Evolutionary conservation across 2,329 filamentous ascomycete species (phyloP), one percentile per base, ranked within the genome.

Genomic region (Pleomassaria siparia): DNA sequence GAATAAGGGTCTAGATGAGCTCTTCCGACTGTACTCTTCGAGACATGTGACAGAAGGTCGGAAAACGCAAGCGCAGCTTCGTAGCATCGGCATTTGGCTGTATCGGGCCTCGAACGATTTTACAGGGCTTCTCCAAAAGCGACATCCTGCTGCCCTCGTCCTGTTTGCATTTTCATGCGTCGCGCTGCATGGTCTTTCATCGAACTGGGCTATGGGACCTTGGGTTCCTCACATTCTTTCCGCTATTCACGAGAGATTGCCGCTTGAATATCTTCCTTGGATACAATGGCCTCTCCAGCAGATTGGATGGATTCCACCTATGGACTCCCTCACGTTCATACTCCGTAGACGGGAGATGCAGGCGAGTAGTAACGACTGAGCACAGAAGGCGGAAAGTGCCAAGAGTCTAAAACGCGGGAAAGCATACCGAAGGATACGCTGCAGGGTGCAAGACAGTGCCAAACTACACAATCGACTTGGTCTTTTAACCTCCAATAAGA

Each of bases 211-310:
- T 25, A 43, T 49, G 37, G 16, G 47, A 2, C 24, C 15, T 9
- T 51, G 46, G 49, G 15, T 43, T 20, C 37, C 47, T 13, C 49
- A 51, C 22, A 30, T 49, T n/a, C 33, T 51, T 39, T 16, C 37
- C 11, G 45, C 46, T 2, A 43, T 45, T 6, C 22, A 21, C 10
- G 25, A 30, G 2, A 13, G 41, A 4, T 20, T 51, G 2, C 41
- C 37, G 9, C 26, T 42, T 5, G 49, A 45, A 12, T 43, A 46
- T 26, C 35, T 20, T 25, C 28, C 20, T n/a, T 50, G 48, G 48
- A 24, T 50, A 24, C 32, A 46, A 21, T 47, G 44, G 48, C 48
- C 44, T 20, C 6, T 44, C 21, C 43, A 47, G 35, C 44, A 50
- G 40, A 15, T 50, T 15, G 44, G 44, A 21, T 25, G 26, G 44